phyloP scores from a whole-genome alignment of 768 basidiomycete genomes.

The Tephrocybe sp. region DNA sequence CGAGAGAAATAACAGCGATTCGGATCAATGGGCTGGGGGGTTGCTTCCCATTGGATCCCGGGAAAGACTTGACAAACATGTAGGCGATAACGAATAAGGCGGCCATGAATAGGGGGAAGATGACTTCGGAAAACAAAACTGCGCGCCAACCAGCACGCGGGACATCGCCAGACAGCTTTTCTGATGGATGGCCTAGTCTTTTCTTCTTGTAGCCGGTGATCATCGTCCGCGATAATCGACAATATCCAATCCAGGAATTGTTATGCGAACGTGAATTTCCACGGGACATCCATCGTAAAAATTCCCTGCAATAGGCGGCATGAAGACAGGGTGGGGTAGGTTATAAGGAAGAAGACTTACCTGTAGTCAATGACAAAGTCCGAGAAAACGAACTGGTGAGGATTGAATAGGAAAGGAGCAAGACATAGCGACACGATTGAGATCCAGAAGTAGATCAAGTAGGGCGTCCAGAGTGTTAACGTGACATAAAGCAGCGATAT shows the following conservation, averaged over 20 bases:
- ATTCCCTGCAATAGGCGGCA: conserved; percentile 70
- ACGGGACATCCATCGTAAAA: conserved; percentile 97
- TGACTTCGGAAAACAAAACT: conserved; percentile 81
- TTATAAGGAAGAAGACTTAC: conserved; percentile 31
- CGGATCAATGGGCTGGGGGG: conserved; percentile 87
- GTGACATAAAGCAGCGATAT: conserved; percentile 94
- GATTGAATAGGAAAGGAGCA: conserved; percentile 98
- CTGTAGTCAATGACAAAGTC: conserved; percentile 97
- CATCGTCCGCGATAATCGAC: conserved; percentile 94
- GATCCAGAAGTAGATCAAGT: conserved; percentile 97
- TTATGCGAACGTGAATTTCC: conserved; percentile 96
- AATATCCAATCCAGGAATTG: conserved; percentile 99
- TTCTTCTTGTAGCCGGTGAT: conserved; percentile 99
- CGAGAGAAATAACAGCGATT: conserved; percentile 88
- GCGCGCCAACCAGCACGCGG: conserved; percentile 93
- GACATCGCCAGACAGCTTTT: conserved; percentile 93
- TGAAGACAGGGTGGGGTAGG: conserved; percentile 3
- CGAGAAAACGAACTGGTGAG: conserved; percentile 97
- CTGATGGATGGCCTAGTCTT: conserved; percentile 92
- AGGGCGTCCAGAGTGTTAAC: conserved; percentile 86
- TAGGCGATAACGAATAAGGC: conserved; percentile 84
- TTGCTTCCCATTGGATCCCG: conserved; percentile 50
- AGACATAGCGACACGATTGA: conserved; percentile 90
- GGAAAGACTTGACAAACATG: conserved; percentile 92
- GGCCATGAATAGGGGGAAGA: conserved; percentile 86